These are phyloP conservation scores for Plasmodium chabaudi DNA, from an alignment of 169 alveolate species.

Conservation along the genomic window DNA sequence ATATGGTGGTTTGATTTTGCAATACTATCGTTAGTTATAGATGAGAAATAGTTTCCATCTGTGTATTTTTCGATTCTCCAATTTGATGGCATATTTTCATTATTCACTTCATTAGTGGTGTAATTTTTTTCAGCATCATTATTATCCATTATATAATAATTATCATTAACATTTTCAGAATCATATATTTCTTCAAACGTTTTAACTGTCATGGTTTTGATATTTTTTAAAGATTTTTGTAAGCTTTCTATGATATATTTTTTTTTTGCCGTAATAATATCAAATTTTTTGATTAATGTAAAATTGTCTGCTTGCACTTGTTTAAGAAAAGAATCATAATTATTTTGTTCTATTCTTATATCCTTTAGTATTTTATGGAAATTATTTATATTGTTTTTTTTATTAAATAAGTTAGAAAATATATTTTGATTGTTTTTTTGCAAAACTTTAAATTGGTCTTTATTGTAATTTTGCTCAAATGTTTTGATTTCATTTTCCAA, in stretches of 20 bases:
- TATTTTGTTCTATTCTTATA: slow-evolving; percentile 22
- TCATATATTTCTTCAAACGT: slow-evolving; percentile 44
- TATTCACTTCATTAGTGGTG: background rate
- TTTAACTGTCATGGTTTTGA: slow-evolving; percentile 37
- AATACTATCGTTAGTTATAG: slow-evolving; percentile 46
- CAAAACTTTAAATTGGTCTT: slow-evolving; percentile 19
- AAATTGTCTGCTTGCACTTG: slow-evolving; percentile 4
- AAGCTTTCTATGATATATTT: slow-evolving; percentile 34
- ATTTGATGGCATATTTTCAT: slow-evolving; percentile 41
- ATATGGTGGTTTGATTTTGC: slow-evolving; percentile 32
- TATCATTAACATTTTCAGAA: slow-evolving; percentile 60
- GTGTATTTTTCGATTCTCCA: slow-evolving; percentile 68
- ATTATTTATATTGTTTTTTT: slow-evolving; percentile 24
- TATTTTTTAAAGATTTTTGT: slow-evolving; percentile 34
- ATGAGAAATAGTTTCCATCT: slow-evolving; percentile 49
- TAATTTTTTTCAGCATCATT: background rate
- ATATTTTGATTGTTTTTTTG: slow-evolving; percentile 26
- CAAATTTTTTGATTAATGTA: slow-evolving; percentile 50
- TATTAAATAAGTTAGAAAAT: slow-evolving; percentile 30
- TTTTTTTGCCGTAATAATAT: slow-evolving; percentile 35
- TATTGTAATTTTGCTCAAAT: slow-evolving; percentile 40
- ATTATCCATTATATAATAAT: slow-evolving; percentile 49
- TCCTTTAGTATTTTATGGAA: slow-evolving; percentile 18
- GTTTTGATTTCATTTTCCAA: slow-evolving; percentile 4
- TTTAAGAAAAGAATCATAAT: slow-evolving; percentile 17